Percentiles rank a stretch among this genome's conserved stretches.
phyloP scores from a whole-genome alignment of 257 asterid genomes.

The Solanum ahanhuiri region DNA sequence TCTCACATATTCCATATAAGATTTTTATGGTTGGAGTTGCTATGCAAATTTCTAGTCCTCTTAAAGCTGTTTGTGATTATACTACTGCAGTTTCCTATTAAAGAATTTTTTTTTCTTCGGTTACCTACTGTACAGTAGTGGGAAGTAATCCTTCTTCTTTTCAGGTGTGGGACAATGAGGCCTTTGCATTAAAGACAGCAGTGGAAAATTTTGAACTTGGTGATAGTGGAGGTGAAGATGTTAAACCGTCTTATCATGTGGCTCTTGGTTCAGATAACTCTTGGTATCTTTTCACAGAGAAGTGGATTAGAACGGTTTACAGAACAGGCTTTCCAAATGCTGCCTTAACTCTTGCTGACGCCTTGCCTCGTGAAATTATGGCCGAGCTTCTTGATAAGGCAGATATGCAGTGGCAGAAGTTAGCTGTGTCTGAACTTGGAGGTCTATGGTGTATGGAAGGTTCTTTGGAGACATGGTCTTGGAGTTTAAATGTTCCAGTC shows the following conservation, averaged over 20 bases:
- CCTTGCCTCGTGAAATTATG: slow-evolving; percentile 80
- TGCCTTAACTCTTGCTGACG: slow-evolving; percentile 62
- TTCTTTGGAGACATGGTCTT: slow-evolving; percentile 97
- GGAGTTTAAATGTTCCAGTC: slow-evolving; percentile 97
- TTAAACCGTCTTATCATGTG: slow-evolving; percentile 64
- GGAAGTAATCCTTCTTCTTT: slow-evolving; percentile 6
- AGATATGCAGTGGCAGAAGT: slow-evolving; percentile 82
- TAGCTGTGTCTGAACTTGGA: slow-evolving; percentile 81
- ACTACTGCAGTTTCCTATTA: no score
- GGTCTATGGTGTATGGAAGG: slow-evolving; percentile 94
- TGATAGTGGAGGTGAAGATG: slow-evolving; percentile 23
- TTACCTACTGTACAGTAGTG: neutral
- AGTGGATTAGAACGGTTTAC: slow-evolving; percentile 78
- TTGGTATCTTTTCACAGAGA: slow-evolving; percentile 97
- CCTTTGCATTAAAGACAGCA: slow-evolving; percentile 33
- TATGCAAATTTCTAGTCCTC: no score
- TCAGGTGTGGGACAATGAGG: slow-evolving; percentile 61
- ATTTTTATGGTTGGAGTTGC: no score
- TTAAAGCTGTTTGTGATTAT: no score
- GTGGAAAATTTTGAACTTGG: slow-evolving; percentile 18
- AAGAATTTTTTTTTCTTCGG: neutral
- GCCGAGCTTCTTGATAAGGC: slow-evolving; percentile 58
- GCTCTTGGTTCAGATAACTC: slow-evolving; percentile 98
- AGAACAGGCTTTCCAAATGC: slow-evolving; percentile 80
- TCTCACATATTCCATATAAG: no score